Evolutionary conservation across 2,329 filamentous ascomycete genomes (phyloP).

Genomic region (Arthrobotrys sphaeroides): DNA sequence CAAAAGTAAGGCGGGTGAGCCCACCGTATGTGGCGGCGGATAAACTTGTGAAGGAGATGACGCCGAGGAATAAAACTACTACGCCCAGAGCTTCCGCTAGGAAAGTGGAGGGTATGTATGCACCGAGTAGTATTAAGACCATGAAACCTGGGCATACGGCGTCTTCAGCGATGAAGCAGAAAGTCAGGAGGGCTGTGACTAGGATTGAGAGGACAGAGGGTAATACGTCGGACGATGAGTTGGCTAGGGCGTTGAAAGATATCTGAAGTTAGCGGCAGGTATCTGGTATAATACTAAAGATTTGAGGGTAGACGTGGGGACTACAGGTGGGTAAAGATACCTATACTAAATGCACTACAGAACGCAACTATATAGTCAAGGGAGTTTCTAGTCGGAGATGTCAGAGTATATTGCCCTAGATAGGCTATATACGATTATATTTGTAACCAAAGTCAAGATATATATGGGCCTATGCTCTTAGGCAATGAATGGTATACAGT

Average conservation of each 20-base stretch:
- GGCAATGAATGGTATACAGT: neutral
- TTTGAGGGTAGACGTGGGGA: no score
- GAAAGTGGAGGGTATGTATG: neutral
- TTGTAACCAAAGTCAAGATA: no score
- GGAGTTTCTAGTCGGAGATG: no score
- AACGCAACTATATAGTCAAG: no score
- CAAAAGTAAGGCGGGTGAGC: neutral
- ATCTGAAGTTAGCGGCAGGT: no score
- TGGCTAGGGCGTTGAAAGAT: neutral
- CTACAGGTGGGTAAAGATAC: no score
- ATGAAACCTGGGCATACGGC: neutral
- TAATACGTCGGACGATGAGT: neutral
- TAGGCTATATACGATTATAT: no score
- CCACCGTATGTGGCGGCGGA: neutral
- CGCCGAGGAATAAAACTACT: neutral
- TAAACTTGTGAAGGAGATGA: neutral
- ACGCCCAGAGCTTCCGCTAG: neutral
- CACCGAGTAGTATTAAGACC: neutral
- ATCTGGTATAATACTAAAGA: no score
- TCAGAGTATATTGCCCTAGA: no score
- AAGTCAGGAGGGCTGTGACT: neutral
- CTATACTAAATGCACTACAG: no score
- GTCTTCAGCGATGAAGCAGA: neutral
- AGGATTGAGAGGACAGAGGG: neutral
- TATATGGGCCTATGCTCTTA: no score